Base-by-base conservation (phyloP, 2,329 filamentous ascomycete genomes). In the Lasiodiplodia theobromae region DNA sequence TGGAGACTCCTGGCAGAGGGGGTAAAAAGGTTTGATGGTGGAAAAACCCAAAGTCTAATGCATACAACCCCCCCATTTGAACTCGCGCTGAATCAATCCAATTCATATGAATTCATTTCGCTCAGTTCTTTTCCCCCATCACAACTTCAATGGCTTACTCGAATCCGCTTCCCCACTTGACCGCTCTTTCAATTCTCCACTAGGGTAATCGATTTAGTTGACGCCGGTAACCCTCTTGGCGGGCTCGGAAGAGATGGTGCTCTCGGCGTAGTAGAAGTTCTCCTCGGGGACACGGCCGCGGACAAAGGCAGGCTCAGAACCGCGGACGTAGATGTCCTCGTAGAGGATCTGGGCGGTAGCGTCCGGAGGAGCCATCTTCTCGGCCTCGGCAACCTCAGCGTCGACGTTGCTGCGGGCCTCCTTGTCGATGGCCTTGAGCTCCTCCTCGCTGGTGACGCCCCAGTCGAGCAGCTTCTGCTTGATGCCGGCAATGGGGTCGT, bases 391-490 rank as follows among this genome's bases (percentile, higher is more conserved):
- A 69, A 97, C 95, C 87, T 99, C 95, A 73, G 89, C 90, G 81
- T 96, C 94, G 78, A 99, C 93, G 77, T 90, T 86, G 79, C 83
- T 86, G 79, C 94, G 91, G 21, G 96, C 94, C 77, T 96, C 89
- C 89, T 97, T 98, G 87, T 99, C 96, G 74, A 99, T 90, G 73
- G 82, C 81, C 92, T 99, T 99, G 81, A 99, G 91, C 85, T 98
- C 95, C 51, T 97, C 94, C 87, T 99, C 96, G 70, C 87, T 89
- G 74, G 90, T 90, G 73, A 99, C 91, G 70, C 89, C 89, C 96
- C 96, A 99, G 84, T 99, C 96, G 69, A 99, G 85, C 73, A 99
- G 91, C 87, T 97, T 97, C 86, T 96, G 92, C 90, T 98, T 98
- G 75, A 99, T 89, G 70, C 96, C 96, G 77, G 94, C 94, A 79